Evolutionary conservation across 2,329 filamentous ascomycete genomes (phyloP).

Genomic region (Colletotrichum neosansevieriae): DNA sequence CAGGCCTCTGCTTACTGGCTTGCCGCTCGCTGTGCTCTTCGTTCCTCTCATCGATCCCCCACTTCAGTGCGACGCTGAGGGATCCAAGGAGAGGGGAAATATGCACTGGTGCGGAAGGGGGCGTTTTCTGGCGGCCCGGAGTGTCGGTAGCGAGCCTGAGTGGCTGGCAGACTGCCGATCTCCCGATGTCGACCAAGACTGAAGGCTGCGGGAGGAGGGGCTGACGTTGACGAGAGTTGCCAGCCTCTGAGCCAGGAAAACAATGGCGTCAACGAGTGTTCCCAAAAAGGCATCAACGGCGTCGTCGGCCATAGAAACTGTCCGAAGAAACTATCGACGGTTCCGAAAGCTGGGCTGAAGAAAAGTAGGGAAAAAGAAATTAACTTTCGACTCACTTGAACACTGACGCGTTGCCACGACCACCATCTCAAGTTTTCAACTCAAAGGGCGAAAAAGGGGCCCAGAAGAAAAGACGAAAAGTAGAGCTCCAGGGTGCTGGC

Average conservation of each 20-base stretch:
- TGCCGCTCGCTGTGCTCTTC: neutral
- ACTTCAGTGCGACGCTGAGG: conserved; percentile 9
- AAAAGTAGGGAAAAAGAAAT: neutral
- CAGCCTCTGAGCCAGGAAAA: neutral
- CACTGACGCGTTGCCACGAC: conserved; percentile 23
- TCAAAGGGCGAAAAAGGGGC: neutral
- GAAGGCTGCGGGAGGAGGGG: conserved; percentile 6
- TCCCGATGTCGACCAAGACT: conserved; percentile 22
- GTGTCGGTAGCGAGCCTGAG: conserved; percentile 33
- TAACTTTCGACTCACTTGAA: neutral
- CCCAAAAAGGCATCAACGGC: neutral
- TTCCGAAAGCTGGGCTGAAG: conserved; percentile 12
- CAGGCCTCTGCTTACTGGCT: conserved; percentile 13
- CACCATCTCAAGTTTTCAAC: conserved; percentile 21
- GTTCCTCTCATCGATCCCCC: neutral
- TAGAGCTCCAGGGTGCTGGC: conserved; percentile 7
- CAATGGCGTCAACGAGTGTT: conserved; percentile 9
- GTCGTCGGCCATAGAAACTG: conserved; percentile 32
- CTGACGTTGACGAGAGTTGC: conserved; percentile 5
- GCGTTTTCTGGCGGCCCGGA: conserved; percentile 33
- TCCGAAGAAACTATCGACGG: conserved; percentile 33
- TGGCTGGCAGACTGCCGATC: conserved; percentile 30
- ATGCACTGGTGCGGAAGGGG: conserved; percentile 16
- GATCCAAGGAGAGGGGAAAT: neutral
- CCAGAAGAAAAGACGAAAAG: conserved; percentile 11